Evolutionary conservation across 1,139 yeast genomes (phyloP).

Genomic region (Pichia sp.): DNA sequence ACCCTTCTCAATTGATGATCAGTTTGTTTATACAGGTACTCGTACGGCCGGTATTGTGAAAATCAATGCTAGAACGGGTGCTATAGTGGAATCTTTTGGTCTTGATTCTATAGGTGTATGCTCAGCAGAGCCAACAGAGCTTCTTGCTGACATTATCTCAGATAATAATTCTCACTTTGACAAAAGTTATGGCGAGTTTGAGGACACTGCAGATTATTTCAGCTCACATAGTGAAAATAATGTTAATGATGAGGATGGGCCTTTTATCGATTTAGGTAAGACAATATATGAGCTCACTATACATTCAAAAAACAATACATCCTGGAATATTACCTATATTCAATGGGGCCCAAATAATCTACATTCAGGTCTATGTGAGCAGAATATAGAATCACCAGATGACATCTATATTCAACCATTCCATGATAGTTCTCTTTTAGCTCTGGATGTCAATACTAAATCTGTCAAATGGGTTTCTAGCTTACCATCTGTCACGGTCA

Average conservation of each 20-base stretch:
- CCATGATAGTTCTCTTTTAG: constrained; percentile 63
- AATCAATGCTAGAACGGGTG: constrained; percentile 70
- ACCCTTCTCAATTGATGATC: constrained; percentile 81
- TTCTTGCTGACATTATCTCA: background rate
- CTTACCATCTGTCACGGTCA: constrained; percentile 60
- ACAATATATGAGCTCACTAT: constrained; percentile 55
- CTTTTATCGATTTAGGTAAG: constrained; percentile 42
- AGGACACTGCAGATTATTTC: constrained; percentile 6
- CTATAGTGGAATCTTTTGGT: constrained; percentile 68
- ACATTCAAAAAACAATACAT: constrained; percentile 56
- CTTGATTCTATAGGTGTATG: constrained; percentile 10
- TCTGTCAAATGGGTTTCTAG: constrained; percentile 75
- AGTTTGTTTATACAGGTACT: constrained; percentile 83
- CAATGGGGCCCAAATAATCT: constrained; percentile 92
- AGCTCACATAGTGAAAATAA: constrained; percentile 7
- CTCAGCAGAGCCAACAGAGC: background rate
- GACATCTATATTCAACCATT: constrained; percentile 77
- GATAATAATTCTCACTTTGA: constrained; percentile 2
- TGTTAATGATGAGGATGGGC: constrained; percentile 11
- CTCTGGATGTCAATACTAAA: constrained; percentile 56
- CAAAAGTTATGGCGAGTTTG: constrained; percentile 7
- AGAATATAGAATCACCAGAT: constrained; percentile 52
- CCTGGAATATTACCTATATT: constrained; percentile 84
- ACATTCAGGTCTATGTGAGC: constrained; percentile 55
- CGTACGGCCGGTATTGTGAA: constrained; percentile 71